Conservation (phyloP, 2,329 filamentous ascomycete species). For the Fonsecaea multimorphosa region DNA sequence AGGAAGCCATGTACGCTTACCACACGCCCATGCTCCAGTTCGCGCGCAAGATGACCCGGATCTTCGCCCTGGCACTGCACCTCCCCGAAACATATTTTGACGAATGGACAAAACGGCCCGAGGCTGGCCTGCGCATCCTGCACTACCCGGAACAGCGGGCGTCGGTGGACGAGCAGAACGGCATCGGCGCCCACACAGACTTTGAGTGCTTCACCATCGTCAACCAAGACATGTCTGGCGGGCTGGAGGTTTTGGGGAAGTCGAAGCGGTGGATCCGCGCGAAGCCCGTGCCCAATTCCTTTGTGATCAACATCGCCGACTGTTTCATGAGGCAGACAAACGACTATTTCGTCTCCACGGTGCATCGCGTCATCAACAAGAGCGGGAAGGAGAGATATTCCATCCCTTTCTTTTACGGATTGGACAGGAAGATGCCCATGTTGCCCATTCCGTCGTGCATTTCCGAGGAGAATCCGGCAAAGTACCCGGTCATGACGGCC, state of each 20-base stretch:
- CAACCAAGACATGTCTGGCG: conserved; percentile 52
- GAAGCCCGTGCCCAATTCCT: conserved; percentile 49
- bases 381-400: conserved; percentile 48
- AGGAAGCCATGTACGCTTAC: conserved; percentile 28
- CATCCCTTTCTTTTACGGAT: conserved; percentile 48
- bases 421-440: conserved; percentile 34
- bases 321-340: conserved; percentile 53
- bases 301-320: conserved; percentile 57
- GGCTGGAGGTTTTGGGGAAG: conserved; percentile 55
- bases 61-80: conserved; percentile 52
- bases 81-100: conserved; percentile 52
- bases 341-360: conserved; percentile 51
- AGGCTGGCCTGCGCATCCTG: conserved; percentile 47
- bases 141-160: conserved; percentile 52
- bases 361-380: conserved; percentile 50
- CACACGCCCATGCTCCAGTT: conserved; percentile 29
- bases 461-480: conserved; percentile 41
- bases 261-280: conserved; percentile 54
- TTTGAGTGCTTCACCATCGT: conserved; percentile 59
- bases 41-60: conserved; percentile 46
- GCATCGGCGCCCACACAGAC: conserved; percentile 56
- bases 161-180: conserved; percentile 45
- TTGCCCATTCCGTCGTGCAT: conserved; percentile 42
- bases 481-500: conserved; percentile 43
- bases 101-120: conserved; percentile 43